phyloP scores from a whole-genome alignment of 2,329 filamentous ascomycete genomes.

The Fusarium sarcochroum region DNA sequence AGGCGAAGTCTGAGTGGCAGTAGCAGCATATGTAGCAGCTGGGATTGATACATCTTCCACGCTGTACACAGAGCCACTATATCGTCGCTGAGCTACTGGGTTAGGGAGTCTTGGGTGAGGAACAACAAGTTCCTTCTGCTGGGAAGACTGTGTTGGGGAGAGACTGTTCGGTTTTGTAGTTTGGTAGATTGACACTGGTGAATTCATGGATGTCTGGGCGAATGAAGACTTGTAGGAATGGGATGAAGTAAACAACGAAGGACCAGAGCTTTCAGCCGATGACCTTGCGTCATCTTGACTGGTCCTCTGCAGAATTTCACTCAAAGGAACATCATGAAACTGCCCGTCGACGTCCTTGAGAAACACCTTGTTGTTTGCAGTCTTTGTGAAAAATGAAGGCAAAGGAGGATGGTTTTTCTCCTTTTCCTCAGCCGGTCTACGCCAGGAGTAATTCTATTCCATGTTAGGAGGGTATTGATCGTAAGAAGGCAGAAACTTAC shows the following conservation, averaged over 20 bases:
- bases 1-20: constrained; percentile 23
- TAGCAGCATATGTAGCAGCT: background rate
- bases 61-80: constrained; percentile 11
- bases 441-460: constrained; percentile 4
- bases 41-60: constrained; percentile 5
- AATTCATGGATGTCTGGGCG: constrained; percentile 27
- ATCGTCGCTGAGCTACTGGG: constrained; percentile 10
- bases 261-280: constrained; percentile 20
- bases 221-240: constrained; percentile 35
- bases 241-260: constrained; percentile 20
- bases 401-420: constrained; percentile 9
- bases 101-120: constrained; percentile 17
- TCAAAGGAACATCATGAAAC: background rate
- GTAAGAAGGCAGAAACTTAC: background rate
- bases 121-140: constrained; percentile 2
- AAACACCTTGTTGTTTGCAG: constrained; percentile 5
- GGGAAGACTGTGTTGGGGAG: background rate
- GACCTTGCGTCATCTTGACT: constrained; percentile 18
- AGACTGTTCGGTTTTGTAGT: constrained; percentile 8
- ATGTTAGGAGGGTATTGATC: background rate
- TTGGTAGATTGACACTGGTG: constrained; percentile 5
- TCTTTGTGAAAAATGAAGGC: constrained; percentile 15
- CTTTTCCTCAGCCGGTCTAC: background rate
- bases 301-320: constrained; percentile 5
- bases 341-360: constrained; percentile 3